Conservation (phyloP, 495 filamentous ascomycete species). For the Annulohypoxylon moriforme region DNA sequence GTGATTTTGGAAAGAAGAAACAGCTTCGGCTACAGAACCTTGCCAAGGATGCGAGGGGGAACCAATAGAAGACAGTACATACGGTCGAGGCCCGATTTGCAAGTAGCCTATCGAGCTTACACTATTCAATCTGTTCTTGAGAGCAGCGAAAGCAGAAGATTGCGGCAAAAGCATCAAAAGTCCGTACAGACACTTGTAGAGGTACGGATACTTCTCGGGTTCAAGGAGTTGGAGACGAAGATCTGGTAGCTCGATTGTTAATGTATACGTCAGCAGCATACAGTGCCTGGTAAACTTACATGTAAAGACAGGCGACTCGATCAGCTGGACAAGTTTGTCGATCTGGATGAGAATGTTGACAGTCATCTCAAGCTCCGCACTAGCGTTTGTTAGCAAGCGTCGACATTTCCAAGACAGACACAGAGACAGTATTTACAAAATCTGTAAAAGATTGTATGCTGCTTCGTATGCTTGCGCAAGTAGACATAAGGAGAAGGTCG, state of each 20-base stretch:
- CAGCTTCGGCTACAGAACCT: slow-evolving; percentile 54
- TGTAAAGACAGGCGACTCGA: slow-evolving; percentile 98
- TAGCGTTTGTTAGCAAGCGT: slow-evolving; percentile 54
- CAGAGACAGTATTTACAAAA: slow-evolving; percentile 74
- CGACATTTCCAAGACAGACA: not conserved
- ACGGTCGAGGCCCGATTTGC: slow-evolving; percentile 84
- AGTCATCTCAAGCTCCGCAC: slow-evolving; percentile 98
- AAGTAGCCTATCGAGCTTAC: slow-evolving; percentile 97
- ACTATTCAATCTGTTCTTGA: slow-evolving; percentile 96
- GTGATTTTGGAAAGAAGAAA: slow-evolving; percentile 49
- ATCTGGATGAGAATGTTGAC: slow-evolving; percentile 99
- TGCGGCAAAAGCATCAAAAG: slow-evolving; percentile 98
- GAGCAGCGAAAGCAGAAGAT: slow-evolving; percentile 93
- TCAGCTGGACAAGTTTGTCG: slow-evolving; percentile 96
- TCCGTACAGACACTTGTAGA: slow-evolving; percentile 99
- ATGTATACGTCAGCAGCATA: slow-evolving; percentile 14
- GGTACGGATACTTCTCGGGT: slow-evolving; percentile 92
- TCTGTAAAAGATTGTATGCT: slow-evolving; percentile 94
- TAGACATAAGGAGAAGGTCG: slow-evolving; percentile 94
- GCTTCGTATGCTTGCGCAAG: slow-evolving; percentile 99
- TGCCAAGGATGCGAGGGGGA: slow-evolving; percentile 50
- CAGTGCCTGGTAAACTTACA: slow-evolving; percentile 64
- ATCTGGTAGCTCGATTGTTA: slow-evolving; percentile 63
- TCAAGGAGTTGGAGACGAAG: slow-evolving; percentile 97
- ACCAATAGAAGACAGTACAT: slow-evolving; percentile 57